Evolutionary conservation across 2,329 filamentous ascomycete species (phyloP), one percentile per base, ranked within the genome.

Genomic region (Stachybotrys chlorohalonatus): DNA sequence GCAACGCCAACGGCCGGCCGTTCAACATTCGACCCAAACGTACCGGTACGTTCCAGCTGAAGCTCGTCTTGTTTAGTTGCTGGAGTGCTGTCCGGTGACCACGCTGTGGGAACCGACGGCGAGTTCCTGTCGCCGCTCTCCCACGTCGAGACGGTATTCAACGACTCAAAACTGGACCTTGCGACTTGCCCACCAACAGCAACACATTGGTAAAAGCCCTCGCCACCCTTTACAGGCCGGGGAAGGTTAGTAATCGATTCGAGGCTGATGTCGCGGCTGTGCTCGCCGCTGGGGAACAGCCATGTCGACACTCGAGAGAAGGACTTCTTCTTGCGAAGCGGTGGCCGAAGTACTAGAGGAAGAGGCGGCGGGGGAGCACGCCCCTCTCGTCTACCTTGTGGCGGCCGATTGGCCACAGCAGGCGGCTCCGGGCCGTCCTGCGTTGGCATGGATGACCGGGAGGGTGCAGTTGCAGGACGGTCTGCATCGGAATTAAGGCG

Each of bases 281-380:
- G 64, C 49, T 67, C 61, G 42, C 70, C 61, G 16, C 68, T 66
- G 49, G 77, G 73, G 59, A 79, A 81, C 31, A 85, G 71, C 81
- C 82, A 85, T 59, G 67, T 76, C 3, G 82, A 84, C 8, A 85
- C 79, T 15, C 77, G 75, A 9, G 81, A 82, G 63, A 86, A 85
- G 0, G 82, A 84, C 63, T 85, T 86, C 73, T 85, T 86, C 73
- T 85, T 85, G 56, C 83, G 73, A 57, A 85, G 64, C 1, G 81
- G 80, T 7, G 81, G 82, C n/a, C 79, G 77, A 54, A 83, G 73
- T 15, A 82, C 76, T 30, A 84, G 73, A 0, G 82, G 81, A 5
- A 84, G 69, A 2, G 82, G 82, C 1, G 81, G 82, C 3, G 80
- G 78, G 1, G 79, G 73, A 1, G 73, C 69, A 7, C 69, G 66